A percentile compares a stretch with the other conserved stretches of the same genome.
These are phyloP conservation scores for Dillenia suffruticosa DNA, from an alignment of 164 flowering plant genomes.

Conservation along the genomic window DNA sequence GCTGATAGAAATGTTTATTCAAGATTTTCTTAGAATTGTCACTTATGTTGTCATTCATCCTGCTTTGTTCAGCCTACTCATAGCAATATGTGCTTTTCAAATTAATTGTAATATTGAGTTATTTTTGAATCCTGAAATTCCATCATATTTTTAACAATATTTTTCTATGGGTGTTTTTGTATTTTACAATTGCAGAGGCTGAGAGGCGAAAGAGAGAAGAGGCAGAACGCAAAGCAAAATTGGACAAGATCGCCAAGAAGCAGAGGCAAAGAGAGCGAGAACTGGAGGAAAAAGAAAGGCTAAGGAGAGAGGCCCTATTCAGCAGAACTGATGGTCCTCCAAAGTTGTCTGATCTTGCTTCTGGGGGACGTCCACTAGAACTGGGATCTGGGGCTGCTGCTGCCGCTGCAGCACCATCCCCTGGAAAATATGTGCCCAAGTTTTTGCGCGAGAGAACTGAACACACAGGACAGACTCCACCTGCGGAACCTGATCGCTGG, in stretches of 20 bases:
- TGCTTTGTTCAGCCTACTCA: no score
- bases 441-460: slow-evolving; percentile 21
- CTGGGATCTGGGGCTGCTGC: slow-evolving; percentile 28
- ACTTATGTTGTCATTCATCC: no score
- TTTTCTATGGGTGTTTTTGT: no score
- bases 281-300: slow-evolving; percentile 62
- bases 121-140: no score
- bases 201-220: slow-evolving; percentile 70
- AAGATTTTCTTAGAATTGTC: no score
- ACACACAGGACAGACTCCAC: slow-evolving; percentile 25
- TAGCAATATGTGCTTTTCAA: no score
- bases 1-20: no score
- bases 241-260: slow-evolving; percentile 81
- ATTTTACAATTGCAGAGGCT: slow-evolving; percentile 47
- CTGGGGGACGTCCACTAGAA: slow-evolving; percentile 24
- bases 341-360: slow-evolving; percentile 22
- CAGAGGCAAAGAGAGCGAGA: slow-evolving; percentile 82
- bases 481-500: slow-evolving; percentile 40
- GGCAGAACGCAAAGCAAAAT: slow-evolving; percentile 67
- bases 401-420: slow-evolving; percentile 32
- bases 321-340: slow-evolving; percentile 37
- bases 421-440: slow-evolving; percentile 66
- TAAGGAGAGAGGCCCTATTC: slow-evolving; percentile 43
- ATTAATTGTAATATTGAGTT: no score
- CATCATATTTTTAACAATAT: background rate